Evolutionary conservation across 257 asterid genomes (phyloP).

Genomic region (Verbascum thapsus): DNA sequence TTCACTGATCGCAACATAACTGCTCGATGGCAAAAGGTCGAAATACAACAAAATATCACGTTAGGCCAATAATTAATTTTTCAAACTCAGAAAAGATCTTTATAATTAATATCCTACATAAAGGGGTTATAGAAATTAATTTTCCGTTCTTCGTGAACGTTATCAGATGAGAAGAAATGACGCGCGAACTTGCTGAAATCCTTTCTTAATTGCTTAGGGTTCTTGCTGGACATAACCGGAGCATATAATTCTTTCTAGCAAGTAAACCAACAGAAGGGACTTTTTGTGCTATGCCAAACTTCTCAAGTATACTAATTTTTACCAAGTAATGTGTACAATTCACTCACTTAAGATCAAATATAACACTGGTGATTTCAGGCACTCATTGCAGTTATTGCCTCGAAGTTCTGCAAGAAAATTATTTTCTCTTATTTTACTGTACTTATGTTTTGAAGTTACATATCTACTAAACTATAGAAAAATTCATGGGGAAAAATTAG

Average conservation of each 20-base stretch:
- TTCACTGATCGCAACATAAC: not conserved
- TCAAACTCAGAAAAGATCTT: slow-evolving; percentile 4
- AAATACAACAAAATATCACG: not conserved
- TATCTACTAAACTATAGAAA: not conserved
- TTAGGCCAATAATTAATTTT: not conserved
- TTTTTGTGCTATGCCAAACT: not conserved
- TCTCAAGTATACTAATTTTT: not conserved
- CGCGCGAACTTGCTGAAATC: not conserved
- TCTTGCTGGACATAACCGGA: not conserved
- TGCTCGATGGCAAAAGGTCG: not conserved
- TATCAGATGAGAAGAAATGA: not conserved
- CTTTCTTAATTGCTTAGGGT: not conserved
- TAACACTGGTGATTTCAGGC: not conserved
- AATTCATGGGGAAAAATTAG: not conserved
- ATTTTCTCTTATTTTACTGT: not conserved
- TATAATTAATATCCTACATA: not conserved
- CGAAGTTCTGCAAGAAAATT: not conserved
- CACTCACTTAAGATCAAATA: not conserved
- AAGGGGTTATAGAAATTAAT: not conserved
- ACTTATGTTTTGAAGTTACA: not conserved
- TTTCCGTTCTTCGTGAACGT: slow-evolving; percentile 5
- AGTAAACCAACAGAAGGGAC: not conserved
- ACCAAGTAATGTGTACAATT: not conserved
- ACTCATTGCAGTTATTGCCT: not conserved
- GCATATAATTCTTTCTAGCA: not conserved